Evolutionary conservation across 2,329 filamentous ascomycete species (phyloP), one percentile per base, ranked within the genome.

Genomic region (Decorospora gaudefroyi): DNA sequence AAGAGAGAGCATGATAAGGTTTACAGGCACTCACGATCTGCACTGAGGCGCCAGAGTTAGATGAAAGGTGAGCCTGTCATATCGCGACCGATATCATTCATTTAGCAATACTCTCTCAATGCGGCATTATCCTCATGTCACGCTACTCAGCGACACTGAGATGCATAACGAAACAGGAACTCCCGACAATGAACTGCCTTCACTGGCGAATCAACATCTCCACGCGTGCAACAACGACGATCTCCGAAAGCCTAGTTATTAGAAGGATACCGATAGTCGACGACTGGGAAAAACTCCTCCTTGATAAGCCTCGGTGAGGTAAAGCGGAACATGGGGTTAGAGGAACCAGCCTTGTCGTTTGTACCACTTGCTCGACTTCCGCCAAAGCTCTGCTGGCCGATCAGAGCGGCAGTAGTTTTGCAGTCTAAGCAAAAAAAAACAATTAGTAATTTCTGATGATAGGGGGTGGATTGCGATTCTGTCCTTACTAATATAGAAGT

Each of bases 401-500:
- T 73, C 15, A 73, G 67, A 10, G 71, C 65, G n/a, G 57, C 61
- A 2, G 59, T 62, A 6, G 60, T 62, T 46, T 62, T 62, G 42
- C 58, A 63, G 47, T 62, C 60, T 62, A 12, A 10, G n/a, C n/a
- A n/a, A n/a, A n/a, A n/a, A n/a, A 3, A 13, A 18, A n/a, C 4
- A 10, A 16, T 59, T 51, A 57, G 47, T 13, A 45, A 3, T 11
- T 17, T 16, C 11, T 32, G 2, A 15, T 10, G 13, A 10, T 1
- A n/a, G 0, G 7, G 3, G 9, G 8, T 19, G n/a, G 0, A 4
- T 10, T 9, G 5, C 17, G n/a, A n/a, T n/a, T n/a, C n/a, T n/a
- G n/a, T 6, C 65, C 54, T 75, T 71, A 49, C 74, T 91, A 72
- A 91, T 78, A 73, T 91, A 91, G 68, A 90, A 90, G 74, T 91